Percentiles rank a stretch among this genome's conserved stretches.
Conservation (phyloP, 495 filamentous ascomycete species). For the Aspergillus coremiiformis region DNA sequence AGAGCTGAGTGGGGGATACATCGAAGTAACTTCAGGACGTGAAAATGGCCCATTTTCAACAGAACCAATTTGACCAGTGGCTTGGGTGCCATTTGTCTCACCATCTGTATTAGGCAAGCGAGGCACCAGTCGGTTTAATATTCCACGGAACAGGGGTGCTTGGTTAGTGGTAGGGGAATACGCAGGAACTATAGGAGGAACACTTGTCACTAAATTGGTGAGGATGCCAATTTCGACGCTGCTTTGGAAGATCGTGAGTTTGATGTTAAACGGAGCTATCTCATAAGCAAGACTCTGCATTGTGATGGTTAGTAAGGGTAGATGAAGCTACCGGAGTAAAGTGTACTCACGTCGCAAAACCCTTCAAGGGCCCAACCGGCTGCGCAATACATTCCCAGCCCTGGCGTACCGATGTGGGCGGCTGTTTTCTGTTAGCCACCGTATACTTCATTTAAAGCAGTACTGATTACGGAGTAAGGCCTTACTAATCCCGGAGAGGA, state of each 20-base stretch:
- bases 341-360: conserved; percentile 67
- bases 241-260: conserved; percentile 90
- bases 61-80: conserved; percentile 21
- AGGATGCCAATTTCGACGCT: conserved; percentile 75
- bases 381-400: conserved; percentile 83
- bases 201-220: conserved; percentile 76
- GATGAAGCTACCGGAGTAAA: background rate
- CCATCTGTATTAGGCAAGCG: conserved; percentile 34
- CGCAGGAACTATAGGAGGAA: conserved; percentile 61
- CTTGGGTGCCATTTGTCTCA: conserved; percentile 16
- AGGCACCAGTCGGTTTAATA: conserved; percentile 65
- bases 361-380: conserved; percentile 94
- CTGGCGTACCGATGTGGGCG: conserved; percentile 87
- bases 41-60: conserved; percentile 39
- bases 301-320: conserved; percentile 8
- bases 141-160: conserved; percentile 72
- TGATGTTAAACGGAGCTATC: conserved; percentile 95
- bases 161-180: conserved; percentile 69
- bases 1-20: conserved; percentile 63
- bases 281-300: conserved; percentile 80
- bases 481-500: conserved; percentile 77
- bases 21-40: conserved; percentile 51
- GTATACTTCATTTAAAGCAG: background rate
- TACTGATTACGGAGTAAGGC: no score
- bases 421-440: conserved; percentile 33